Evolutionary conservation across 371 early-diverging fungal genomes (phyloP), one percentile per base, ranked within the genome.

Genomic region (Apophysomyces variabilis): DNA sequence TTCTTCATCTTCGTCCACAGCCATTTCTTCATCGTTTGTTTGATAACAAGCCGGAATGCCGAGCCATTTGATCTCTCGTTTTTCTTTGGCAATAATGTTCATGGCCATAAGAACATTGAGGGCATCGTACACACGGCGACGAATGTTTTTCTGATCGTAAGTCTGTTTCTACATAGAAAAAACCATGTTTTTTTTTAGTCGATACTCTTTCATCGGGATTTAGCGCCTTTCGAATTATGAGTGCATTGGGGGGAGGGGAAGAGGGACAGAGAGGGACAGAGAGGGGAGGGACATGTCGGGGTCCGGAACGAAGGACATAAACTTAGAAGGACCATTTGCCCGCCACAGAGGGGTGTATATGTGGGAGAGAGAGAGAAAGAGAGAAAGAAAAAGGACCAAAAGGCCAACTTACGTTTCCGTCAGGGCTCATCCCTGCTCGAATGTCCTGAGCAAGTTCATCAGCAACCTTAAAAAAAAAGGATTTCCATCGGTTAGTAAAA

Each of bases 11-110:
- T 75, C 66, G 7, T 75, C 66, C 1, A 89, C 78, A 1, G 91
- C 89, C 0, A 97, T 95, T 45, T 96, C 83, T 74, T 98, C 98
- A 79, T 93, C 92, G 66, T 98, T 93, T 14, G 98, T 97, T 26
- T 65, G 65, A 39, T 47, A 47, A 54, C 58, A 37, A n/a, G 59
- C 26, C 0, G 86, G 79, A 45, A 87, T 77, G 14, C 92, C 92
- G 36, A 88, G 78, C 92, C 92, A 91, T 44, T 75, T 75, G 54
- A 91, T 90, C 43, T 87, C 87, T 68, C 91, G 90, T 62, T 85
- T 84, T 44, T 85, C 88, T 66, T 89, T 90, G 14, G 74, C 74
- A 58, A 93, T 91, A 50, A 93, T 87, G 32, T 81, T 84, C 78
- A 91, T 80, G 4, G 93, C 92, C 82, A 89, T 89, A 56, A 92